phyloP scores from a whole-genome alignment of 73 alveolate species.

The Urostyla sp. region DNA sequence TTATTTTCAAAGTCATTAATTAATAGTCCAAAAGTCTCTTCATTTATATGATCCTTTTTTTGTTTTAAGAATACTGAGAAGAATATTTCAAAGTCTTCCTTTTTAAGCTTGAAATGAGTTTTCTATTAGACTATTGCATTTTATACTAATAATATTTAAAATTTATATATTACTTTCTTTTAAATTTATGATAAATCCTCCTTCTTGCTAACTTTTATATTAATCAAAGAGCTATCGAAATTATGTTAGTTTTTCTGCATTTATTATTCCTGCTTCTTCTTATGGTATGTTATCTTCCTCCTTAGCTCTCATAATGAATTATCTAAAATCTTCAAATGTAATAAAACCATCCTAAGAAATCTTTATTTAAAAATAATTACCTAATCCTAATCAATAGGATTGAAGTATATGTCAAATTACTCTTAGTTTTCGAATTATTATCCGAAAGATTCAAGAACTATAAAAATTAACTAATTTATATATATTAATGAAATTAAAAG shows the following conservation, averaged over 20 bases:
- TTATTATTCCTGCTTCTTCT: constrained; percentile 10
- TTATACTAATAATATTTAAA: no score
- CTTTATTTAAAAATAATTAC: neutral
- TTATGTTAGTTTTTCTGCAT: constrained; percentile 18
- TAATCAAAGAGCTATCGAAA: constrained; percentile 34
- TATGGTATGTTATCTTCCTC: neutral
- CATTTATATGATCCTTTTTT: constrained; percentile 1
- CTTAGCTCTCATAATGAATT: neutral
- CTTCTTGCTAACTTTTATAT: neutral
- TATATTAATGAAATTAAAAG: no score
- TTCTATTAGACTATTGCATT: neutral
- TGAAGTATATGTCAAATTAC: constrained; percentile 4
- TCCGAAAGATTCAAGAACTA: constrained; percentile 30
- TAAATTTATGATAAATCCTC: neutral
- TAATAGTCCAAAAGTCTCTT: neutral
- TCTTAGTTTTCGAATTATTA: constrained; percentile 26
- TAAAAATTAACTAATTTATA: neutral
- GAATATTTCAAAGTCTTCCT: constrained; percentile 18
- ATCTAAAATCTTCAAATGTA: constrained; percentile 21
- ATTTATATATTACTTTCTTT: no score
- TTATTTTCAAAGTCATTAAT: neutral
- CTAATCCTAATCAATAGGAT: constrained; percentile 16
- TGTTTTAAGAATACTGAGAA: neutral
- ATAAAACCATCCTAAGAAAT: constrained; percentile 42
- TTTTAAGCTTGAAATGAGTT: neutral